Conservation (phyloP, 176 grass and related monocot species). For the Poa annua region DNA sequence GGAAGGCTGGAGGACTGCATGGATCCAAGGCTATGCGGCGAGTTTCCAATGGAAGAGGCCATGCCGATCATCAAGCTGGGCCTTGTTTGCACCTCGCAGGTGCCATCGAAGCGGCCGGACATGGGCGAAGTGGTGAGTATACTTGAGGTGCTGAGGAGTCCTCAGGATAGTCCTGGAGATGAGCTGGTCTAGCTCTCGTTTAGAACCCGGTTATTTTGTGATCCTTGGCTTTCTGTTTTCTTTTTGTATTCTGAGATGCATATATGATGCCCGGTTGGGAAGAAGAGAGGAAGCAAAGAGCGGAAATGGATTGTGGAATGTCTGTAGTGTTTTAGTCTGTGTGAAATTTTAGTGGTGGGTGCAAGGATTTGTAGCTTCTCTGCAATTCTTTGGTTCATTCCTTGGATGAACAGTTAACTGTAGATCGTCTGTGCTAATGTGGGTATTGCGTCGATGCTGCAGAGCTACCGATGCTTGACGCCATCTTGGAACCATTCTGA, state of each 20-base stretch:
- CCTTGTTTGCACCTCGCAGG: conserved; percentile 87
- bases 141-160: conserved; percentile 80
- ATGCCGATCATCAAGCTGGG: conserved; percentile 82
- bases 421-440: conserved; percentile 28
- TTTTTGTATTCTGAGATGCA: conserved; percentile 51
- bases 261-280: conserved; percentile 44
- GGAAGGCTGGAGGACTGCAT: conserved; percentile 73
- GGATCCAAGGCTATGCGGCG: conserved; percentile 62
- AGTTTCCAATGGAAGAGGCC: conserved; percentile 78
- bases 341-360: conserved; percentile 27
- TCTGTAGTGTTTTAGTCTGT: conserved; percentile 44
- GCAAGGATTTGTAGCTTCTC: conserved; percentile 45
- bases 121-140: conserved; percentile 84
- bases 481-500: neutral
- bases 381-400: conserved; percentile 41
- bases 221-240: conserved; percentile 27
- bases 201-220: conserved; percentile 12
- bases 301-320: conserved; percentile 50
- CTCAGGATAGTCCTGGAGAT: conserved; percentile 57
- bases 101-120: conserved; percentile 88
- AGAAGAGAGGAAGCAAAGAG: conserved; percentile 20
- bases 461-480: neutral
- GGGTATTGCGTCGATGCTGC: conserved; percentile 43
- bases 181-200: conserved; percentile 60
- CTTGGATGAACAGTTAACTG: conserved; percentile 1